Percentiles rank a stretch among this genome's conserved stretches.
Evolutionary conservation across 805 yeast genomes (phyloP).

Genomic region (Nakazawaea holstii): DNA sequence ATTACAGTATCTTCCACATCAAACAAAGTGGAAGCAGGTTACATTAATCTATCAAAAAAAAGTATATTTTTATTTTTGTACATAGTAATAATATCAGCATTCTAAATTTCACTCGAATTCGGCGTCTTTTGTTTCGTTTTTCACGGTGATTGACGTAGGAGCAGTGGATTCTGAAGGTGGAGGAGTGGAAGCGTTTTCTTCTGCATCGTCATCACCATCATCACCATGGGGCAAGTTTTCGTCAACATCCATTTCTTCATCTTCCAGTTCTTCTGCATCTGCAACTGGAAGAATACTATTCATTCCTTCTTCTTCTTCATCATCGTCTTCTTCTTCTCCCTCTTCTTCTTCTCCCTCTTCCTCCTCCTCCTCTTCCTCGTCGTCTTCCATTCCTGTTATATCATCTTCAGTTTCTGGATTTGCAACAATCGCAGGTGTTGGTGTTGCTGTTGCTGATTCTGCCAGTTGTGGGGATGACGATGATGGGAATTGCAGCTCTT

Average conservation of each 20-base stretch:
- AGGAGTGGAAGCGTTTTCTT: no score
- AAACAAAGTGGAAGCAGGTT: no score
- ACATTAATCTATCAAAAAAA: no score
- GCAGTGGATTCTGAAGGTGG: no score
- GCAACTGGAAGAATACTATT: no score
- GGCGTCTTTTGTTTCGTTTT: no score
- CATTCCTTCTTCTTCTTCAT: slow-evolving; percentile 4
- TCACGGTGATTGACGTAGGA: no score
- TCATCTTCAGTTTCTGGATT: background rate
- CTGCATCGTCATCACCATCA: slow-evolving; percentile 3
- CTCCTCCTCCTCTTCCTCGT: slow-evolving; percentile 2
- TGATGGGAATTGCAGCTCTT: background rate
- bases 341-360: slow-evolving; percentile 5
- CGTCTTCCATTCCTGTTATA: slow-evolving; percentile 5
- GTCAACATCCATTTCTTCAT: slow-evolving; percentile 4
- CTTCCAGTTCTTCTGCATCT: slow-evolving; percentile 10
- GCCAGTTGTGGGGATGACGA: background rate
- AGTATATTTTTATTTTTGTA: no score
- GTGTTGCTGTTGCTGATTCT: background rate
- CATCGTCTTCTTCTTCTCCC: slow-evolving; percentile 5
- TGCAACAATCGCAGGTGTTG: no score
- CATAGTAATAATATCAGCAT: no score
- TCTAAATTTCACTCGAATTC: no score
- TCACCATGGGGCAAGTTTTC: slow-evolving; percentile 2
- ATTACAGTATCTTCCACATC: no score